These are phyloP conservation scores for Pyricularia sp. DNA, from an alignment of 2,329 filamentous ascomycete genomes.

Conservation along the genomic window DNA sequence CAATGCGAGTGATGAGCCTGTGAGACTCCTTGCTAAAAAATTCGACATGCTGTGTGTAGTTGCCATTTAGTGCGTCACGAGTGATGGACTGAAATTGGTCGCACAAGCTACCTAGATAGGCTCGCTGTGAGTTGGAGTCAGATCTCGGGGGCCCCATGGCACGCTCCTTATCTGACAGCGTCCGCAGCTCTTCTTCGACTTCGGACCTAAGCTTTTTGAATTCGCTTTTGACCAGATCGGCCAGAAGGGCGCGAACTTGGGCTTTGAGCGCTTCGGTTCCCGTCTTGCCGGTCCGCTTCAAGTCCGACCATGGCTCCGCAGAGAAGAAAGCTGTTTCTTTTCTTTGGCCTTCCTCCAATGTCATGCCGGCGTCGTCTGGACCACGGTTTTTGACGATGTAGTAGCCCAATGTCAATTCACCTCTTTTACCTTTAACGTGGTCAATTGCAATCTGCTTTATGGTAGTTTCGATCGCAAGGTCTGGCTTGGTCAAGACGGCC, in stretches of 20 bases:
- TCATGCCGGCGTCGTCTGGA: slow-evolving; percentile 27
- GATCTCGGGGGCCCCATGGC: slow-evolving; percentile 22
- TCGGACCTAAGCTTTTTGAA: slow-evolving; percentile 26
- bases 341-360: slow-evolving; percentile 18
- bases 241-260: slow-evolving; percentile 26
- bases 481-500: slow-evolving; percentile 49
- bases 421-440: slow-evolving; percentile 29
- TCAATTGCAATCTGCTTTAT: slow-evolving; percentile 29
- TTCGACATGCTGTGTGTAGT: slow-evolving; percentile 21
- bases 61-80: slow-evolving; percentile 21
- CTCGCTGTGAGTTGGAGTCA: slow-evolving; percentile 20
- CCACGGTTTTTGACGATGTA: slow-evolving; percentile 38
- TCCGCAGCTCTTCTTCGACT: slow-evolving; percentile 11
- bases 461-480: slow-evolving; percentile 35
- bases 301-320: slow-evolving; percentile 22
- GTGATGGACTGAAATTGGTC: slow-evolving; percentile 17
- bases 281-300: slow-evolving; percentile 16
- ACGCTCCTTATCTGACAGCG: slow-evolving; percentile 11
- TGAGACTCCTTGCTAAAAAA: slow-evolving; percentile 19
- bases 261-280: slow-evolving; percentile 26
- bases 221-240: slow-evolving; percentile 28
- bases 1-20: slow-evolving; percentile 27
- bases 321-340: slow-evolving; percentile 30
- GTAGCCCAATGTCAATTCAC: slow-evolving; percentile 34
- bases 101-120: slow-evolving; percentile 22